These are phyloP conservation scores for Raffaelea ambrosiae DNA, from an alignment of 2,329 filamentous ascomycete genomes.

Conservation along the genomic window DNA sequence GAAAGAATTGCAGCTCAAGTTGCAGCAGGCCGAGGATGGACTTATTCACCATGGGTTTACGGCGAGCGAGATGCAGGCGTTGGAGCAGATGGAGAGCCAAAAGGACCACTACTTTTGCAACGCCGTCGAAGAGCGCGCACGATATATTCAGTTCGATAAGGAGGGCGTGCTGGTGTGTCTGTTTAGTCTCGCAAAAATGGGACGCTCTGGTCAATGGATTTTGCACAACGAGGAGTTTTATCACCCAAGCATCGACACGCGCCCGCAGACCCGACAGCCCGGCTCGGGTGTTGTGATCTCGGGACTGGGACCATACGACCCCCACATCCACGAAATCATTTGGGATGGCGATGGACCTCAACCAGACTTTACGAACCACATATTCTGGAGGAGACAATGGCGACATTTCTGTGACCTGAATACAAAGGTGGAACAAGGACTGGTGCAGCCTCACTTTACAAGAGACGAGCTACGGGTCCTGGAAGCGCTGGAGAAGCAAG, in stretches of 20 bases:
- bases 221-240: conserved; percentile 1
- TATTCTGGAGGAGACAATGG: neutral
- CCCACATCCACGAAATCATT: neutral
- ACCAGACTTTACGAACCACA: neutral
- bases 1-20: neutral
- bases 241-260: neutral
- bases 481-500: neutral
- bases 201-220: neutral
- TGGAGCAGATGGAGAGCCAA: neutral
- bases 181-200: neutral
- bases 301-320: neutral
- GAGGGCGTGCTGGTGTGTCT: neutral
- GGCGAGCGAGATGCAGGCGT: neutral
- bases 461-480: neutral
- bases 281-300: neutral
- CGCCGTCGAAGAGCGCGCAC: neutral
- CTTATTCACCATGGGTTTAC: neutral
- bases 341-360: neutral
- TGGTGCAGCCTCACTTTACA: neutral
- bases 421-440: neutral
- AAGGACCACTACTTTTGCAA: neutral
- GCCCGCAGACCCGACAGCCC: neutral
- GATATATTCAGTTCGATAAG: neutral
- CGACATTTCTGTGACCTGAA: neutral
- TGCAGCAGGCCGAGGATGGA: too few relatives aligned